Evolutionary conservation across 2,329 filamentous ascomycete species (phyloP).

Genomic region (Aspergillus proliferans): DNA sequence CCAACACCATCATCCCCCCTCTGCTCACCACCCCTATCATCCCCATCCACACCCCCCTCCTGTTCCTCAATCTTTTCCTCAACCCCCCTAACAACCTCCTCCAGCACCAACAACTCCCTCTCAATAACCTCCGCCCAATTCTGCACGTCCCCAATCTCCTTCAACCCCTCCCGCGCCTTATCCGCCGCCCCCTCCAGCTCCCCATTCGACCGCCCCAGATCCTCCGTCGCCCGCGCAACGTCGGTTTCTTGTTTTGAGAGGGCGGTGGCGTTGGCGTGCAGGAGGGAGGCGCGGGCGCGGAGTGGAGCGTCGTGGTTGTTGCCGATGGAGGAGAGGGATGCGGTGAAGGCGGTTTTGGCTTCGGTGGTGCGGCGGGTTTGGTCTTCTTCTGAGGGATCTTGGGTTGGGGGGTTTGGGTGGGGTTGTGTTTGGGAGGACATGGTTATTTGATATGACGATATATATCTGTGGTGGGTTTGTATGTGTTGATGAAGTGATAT

Average conservation of each 20-base stretch:
- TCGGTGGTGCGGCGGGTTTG: slow-evolving; percentile 32
- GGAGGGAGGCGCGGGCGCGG: slow-evolving; percentile 48
- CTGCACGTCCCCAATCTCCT: slow-evolving; percentile 59
- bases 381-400: neutral
- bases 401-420: neutral
- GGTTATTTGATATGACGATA: no score
- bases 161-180: slow-evolving; percentile 50
- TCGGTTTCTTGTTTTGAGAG: slow-evolving; percentile 53
- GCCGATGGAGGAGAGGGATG: slow-evolving; percentile 38
- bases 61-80: slow-evolving; percentile 24
- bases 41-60: slow-evolving; percentile 6
- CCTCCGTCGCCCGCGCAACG: slow-evolving; percentile 44
- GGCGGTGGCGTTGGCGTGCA: slow-evolving; percentile 51
- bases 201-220: slow-evolving; percentile 47
- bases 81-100: slow-evolving; percentile 36
- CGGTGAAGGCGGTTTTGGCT: slow-evolving; percentile 40
- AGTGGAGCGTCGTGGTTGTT: slow-evolving; percentile 48
- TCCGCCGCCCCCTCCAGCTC: slow-evolving; percentile 51
- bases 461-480: no score
- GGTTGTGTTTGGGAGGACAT: no score
- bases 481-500: neutral
- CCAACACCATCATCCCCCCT: neutral
- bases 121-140: slow-evolving; percentile 61
- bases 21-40: neutral
- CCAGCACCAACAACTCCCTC: slow-evolving; percentile 39